Percentiles rank a stretch among this genome's conserved stretches.
These are phyloP conservation scores for Lecanicillium sp. DNA, from an alignment of 2,329 filamentous ascomycete species.

Conservation along the genomic window DNA sequence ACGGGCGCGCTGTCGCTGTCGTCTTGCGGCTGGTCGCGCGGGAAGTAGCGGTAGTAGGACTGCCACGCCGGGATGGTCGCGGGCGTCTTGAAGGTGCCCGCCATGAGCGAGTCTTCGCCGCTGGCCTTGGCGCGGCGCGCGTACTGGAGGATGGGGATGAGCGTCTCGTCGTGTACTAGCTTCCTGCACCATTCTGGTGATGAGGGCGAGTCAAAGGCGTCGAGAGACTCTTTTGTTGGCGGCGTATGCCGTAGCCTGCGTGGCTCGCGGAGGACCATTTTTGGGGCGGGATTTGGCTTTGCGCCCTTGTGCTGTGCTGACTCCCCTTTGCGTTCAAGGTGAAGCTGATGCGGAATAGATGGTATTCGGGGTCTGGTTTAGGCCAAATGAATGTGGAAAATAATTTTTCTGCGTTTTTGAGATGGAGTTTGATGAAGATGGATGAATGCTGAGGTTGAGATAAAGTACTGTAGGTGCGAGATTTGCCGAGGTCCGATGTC, in stretches of 20 bases:
- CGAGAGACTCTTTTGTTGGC: background rate
- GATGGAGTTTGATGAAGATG: no score
- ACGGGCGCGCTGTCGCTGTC: background rate
- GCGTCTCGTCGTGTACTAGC: constrained; percentile 2
- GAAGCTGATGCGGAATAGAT: no score
- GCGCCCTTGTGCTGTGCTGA: no score
- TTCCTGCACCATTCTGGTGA: constrained; percentile 6
- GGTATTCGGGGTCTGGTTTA: no score
- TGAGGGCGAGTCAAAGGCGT: constrained; percentile 1
- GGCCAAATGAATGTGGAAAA: no score
- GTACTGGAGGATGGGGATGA: background rate
- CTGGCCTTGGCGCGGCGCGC: constrained; percentile 1
- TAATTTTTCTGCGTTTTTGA: no score
- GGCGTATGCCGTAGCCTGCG: constrained; percentile 8
- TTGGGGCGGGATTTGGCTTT: no score
- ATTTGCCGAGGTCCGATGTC: no score
- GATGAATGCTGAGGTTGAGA: background rate
- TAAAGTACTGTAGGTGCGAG: no score
- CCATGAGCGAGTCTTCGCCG: constrained; percentile 4
- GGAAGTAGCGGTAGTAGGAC: constrained; percentile 1
- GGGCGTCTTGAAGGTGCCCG: background rate
- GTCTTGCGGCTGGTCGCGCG: background rate
- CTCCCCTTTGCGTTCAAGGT: no score
- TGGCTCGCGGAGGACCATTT: background rate
- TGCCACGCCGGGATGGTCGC: constrained; percentile 6